phyloP scores from a whole-genome alignment of 805 yeast genomes.

The Metschnikowia similis region DNA sequence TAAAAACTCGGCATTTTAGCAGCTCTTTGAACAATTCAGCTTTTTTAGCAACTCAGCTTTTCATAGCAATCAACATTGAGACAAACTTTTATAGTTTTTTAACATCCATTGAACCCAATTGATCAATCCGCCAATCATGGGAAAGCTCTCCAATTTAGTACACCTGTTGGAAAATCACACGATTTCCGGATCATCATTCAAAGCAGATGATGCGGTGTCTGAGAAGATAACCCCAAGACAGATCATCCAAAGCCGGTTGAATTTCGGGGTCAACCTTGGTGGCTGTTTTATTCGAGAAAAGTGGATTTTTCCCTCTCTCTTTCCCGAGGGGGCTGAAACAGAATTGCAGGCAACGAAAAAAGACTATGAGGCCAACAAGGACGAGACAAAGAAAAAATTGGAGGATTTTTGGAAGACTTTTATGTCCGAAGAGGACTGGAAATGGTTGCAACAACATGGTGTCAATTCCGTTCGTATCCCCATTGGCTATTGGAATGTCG shows the following conservation, averaged over 20 bases:
- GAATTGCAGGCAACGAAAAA: conserved; percentile 72
- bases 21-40: too few species aligned
- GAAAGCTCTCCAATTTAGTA: not conserved
- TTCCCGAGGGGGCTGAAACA: conserved; percentile 53
- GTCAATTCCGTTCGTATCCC: conserved; percentile 86
- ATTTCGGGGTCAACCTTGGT: conserved; percentile 86
- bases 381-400: conserved; percentile 48
- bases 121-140: not conserved
- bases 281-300: conserved; percentile 74
- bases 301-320: conserved; percentile 66
- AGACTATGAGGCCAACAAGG: conserved; percentile 44
- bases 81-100: not conserved
- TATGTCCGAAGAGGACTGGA: conserved; percentile 71
- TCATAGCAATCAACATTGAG: too few species aligned
- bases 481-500: conserved; percentile 87
- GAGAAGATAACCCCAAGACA: conserved; percentile 37
- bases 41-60: too few species aligned
- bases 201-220: conserved; percentile 33
- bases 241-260: conserved; percentile 56
- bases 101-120: not conserved
- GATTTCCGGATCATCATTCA: conserved; percentile 16
- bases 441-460: conserved; percentile 60
- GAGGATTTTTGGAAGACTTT: conserved; percentile 66
- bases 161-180: conserved; percentile 27
- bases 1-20: too few species aligned